A percentile compares a stretch with the other conserved stretches of the same genome.
Conservation (phyloP, 129 eudicot genomes). For the Arctium lappa region DNA sequence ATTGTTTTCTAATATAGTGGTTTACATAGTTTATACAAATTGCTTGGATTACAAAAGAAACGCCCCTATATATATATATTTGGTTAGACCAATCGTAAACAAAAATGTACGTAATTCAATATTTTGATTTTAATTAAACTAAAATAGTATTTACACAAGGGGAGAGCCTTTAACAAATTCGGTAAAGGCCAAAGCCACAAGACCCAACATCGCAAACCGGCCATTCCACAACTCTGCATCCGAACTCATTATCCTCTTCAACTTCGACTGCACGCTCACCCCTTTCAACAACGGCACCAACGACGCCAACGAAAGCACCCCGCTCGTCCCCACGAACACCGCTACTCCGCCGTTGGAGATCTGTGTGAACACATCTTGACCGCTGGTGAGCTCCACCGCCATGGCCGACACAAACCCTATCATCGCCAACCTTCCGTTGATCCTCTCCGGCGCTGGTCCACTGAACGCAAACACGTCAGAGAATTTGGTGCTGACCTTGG, state of each 20-base stretch:
- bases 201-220: constrained; percentile 72
- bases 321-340: constrained; percentile 61
- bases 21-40: no score
- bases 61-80: no score
- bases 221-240: constrained; percentile 83
- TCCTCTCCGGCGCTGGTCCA: constrained; percentile 89
- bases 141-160: constrained; percentile 21
- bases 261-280: constrained; percentile 51
- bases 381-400: constrained; percentile 49
- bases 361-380: constrained; percentile 57
- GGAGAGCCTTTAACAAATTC: constrained; percentile 65
- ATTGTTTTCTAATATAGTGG: no score
- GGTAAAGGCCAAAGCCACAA: constrained; percentile 76
- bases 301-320: constrained; percentile 57
- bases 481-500: constrained; percentile 54
- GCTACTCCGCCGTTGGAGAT: constrained; percentile 63
- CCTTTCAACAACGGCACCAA: constrained; percentile 77
- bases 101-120: no score
- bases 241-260: constrained; percentile 50
- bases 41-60: no score
- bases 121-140: no score
- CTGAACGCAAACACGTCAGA: constrained; percentile 70
- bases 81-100: no score
- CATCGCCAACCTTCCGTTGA: constrained; percentile 82
- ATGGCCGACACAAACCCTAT: constrained; percentile 64